Evolutionary conservation across 371 early-diverging fungal species (phyloP).

Genomic region (Neoconidiobolus thromboides): DNA sequence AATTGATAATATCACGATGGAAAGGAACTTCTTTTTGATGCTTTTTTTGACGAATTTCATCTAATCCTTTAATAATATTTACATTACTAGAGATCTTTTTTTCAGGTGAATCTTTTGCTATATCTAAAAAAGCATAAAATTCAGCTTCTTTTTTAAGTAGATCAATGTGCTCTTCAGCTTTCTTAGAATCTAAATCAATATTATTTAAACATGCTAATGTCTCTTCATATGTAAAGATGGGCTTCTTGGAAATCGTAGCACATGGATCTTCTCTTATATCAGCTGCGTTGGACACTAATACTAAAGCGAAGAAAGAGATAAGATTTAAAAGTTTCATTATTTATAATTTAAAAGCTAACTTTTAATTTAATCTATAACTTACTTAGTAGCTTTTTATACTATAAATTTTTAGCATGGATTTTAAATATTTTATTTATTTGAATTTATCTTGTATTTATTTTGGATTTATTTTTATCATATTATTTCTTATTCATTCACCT

Average conservation of each 20-base stretch:
- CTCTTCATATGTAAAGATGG: neutral
- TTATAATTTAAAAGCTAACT: too few species aligned
- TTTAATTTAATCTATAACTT: too few species aligned
- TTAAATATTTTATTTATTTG: too few species aligned
- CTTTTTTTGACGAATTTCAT: neutral
- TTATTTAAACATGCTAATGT: neutral
- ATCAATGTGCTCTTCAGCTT: neutral
- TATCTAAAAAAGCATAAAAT: neutral
- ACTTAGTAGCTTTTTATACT: too few species aligned
- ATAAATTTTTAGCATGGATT: too few species aligned
- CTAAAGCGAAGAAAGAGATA: too few species aligned
- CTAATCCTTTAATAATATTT: neutral
- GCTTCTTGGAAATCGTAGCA: neutral
- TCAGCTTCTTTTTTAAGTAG: neutral
- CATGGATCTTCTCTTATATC: neutral
- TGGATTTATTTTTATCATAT: too few species aligned
- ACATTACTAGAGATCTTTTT: neutral
- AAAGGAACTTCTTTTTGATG: neutral
- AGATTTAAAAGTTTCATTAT: too few species aligned
- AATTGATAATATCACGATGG: neutral
- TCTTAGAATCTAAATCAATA: neutral
- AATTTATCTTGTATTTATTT: too few species aligned
- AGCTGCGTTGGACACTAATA: too few species aligned
- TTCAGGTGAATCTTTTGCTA: neutral
- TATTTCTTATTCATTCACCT: too few species aligned